phyloP scores from a whole-genome alignment of 768 basidiomycete species.

The Leccinum uliginosum region DNA sequence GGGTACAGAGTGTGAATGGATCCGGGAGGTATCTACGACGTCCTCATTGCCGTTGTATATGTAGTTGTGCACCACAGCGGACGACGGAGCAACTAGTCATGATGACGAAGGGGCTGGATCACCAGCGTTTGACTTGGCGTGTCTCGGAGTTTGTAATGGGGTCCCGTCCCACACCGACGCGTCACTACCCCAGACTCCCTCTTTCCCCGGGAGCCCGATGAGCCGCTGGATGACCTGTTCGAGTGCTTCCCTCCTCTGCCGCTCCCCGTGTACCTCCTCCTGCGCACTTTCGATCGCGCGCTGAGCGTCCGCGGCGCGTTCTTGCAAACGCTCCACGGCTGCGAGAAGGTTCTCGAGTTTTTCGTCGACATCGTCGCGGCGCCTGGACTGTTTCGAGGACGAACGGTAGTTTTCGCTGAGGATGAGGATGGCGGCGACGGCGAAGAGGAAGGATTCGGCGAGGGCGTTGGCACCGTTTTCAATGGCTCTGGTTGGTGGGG shows the following conservation, averaged over 20 bases:
- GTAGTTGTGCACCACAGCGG: not conserved
- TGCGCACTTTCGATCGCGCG: slow-evolving; percentile 41
- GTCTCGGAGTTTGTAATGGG: slow-evolving; percentile 46
- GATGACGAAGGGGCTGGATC: not conserved
- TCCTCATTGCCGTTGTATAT: not conserved
- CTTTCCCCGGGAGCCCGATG: slow-evolving; percentile 48
- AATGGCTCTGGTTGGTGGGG: slow-evolving; percentile 52
- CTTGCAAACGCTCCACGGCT: slow-evolving; percentile 43
- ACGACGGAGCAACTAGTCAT: not conserved
- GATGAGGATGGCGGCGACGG: slow-evolving; percentile 70
- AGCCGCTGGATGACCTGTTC: slow-evolving; percentile 59
- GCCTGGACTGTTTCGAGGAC: slow-evolving; percentile 62
- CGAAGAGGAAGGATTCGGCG: slow-evolving; percentile 81
- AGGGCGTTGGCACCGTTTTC: slow-evolving; percentile 82
- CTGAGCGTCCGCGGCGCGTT: slow-evolving; percentile 36
- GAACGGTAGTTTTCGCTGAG: slow-evolving; percentile 74
- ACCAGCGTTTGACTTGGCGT: not conserved
- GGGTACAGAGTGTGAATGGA: not conserved
- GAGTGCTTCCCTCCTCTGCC: slow-evolving; percentile 58
- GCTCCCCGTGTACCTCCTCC: slow-evolving; percentile 33
- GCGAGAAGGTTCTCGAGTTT: slow-evolving; percentile 54
- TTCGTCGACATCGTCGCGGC: slow-evolving; percentile 71
- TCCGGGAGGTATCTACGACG: not conserved
- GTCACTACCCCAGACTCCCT: slow-evolving; percentile 55
- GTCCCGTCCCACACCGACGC: slow-evolving; percentile 46